Evolutionary conservation across 2,329 filamentous ascomycete species (phyloP).

Genomic region (Escovopsis weberi): DNA sequence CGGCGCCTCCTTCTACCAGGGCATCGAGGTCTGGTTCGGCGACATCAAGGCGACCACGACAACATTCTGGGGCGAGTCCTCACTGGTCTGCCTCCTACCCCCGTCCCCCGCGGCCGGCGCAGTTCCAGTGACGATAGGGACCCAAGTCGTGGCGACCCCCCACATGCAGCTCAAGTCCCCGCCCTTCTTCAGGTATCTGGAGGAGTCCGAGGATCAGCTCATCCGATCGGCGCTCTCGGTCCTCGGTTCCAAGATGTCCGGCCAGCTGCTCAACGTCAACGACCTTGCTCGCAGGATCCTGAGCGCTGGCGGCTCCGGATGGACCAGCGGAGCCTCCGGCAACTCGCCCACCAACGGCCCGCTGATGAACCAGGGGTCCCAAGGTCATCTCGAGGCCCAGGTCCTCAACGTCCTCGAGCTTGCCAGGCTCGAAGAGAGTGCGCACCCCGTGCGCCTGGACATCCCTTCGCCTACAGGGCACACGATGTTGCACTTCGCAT

Average conservation of each 20-base stretch:
- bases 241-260: constrained; percentile 49
- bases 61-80: constrained; percentile 66
- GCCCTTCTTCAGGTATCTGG: constrained; percentile 56
- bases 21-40: constrained; percentile 74
- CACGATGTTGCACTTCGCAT: constrained; percentile 68
- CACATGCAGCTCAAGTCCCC: constrained; percentile 25
- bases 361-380: constrained; percentile 28
- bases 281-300: constrained; percentile 49
- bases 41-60: constrained; percentile 50
- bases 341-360: constrained; percentile 23
- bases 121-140: constrained; percentile 57
- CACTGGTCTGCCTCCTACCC: constrained; percentile 66
- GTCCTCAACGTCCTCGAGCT: constrained; percentile 64
- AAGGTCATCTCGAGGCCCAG: constrained; percentile 46
- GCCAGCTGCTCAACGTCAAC: constrained; percentile 44
- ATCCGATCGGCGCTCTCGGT: constrained; percentile 54
- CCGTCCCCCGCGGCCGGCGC: constrained; percentile 52
- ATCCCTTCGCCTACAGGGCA: constrained; percentile 52
- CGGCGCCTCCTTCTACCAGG: constrained; percentile 64
- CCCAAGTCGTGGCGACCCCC: constrained; percentile 28
- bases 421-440: constrained; percentile 63
- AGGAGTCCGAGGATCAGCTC: constrained; percentile 54
- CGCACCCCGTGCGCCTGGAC: constrained; percentile 53
- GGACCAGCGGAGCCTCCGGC: constrained; percentile 30
- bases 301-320: constrained; percentile 29